Evolutionary conservation across 2,329 filamentous ascomycete species (phyloP).

Genomic region (Scedosporium aurantiacum): DNA sequence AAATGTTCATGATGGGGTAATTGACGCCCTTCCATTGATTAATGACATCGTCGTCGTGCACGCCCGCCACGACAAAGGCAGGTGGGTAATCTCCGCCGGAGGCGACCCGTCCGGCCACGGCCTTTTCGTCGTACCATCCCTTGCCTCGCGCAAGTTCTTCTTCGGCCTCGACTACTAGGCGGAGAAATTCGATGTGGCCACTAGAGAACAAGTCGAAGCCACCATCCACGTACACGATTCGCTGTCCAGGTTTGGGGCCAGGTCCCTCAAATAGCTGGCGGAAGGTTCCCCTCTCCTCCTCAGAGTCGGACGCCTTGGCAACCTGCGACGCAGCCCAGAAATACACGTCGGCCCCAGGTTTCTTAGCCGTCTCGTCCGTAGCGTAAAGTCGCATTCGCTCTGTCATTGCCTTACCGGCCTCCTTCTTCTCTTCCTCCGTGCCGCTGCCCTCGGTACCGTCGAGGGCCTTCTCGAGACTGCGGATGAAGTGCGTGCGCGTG

Average conservation of each 20-base stretch:
- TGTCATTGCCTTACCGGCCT: constrained; percentile 56
- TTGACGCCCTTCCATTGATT: constrained; percentile 96
- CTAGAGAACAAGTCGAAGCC: constrained; percentile 96
- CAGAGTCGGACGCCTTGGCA: constrained; percentile 26
- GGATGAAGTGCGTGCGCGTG: constrained; percentile 89
- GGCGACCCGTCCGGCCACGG: constrained; percentile 49
- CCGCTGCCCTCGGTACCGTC: constrained; percentile 63
- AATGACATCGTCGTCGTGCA: constrained; percentile 91
- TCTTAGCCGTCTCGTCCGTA: constrained; percentile 69
- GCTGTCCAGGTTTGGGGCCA: constrained; percentile 64
- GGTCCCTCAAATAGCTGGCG: constrained; percentile 58
- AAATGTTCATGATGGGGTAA: constrained; percentile 99
- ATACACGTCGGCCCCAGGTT: constrained; percentile 75
- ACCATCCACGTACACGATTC: constrained; percentile 88
- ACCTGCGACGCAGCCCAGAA: constrained; percentile 57
- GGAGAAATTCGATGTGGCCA: constrained; percentile 91
- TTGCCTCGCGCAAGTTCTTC: constrained; percentile 53
- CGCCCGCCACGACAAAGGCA: constrained; percentile 79
- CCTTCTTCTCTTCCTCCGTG: constrained; percentile 52
- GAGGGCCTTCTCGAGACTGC: constrained; percentile 59
- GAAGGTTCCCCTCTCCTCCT: constrained; percentile 55
- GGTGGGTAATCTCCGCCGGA: constrained; percentile 64
- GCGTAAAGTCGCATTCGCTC: constrained; percentile 77
- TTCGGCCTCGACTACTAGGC: constrained; percentile 63
- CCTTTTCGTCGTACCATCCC: constrained; percentile 65